Percentiles rank a stretch among this genome's conserved stretches.
Evolutionary conservation across 2,329 filamentous ascomycete species (phyloP).

Genomic region (Paraphoma sp.): DNA sequence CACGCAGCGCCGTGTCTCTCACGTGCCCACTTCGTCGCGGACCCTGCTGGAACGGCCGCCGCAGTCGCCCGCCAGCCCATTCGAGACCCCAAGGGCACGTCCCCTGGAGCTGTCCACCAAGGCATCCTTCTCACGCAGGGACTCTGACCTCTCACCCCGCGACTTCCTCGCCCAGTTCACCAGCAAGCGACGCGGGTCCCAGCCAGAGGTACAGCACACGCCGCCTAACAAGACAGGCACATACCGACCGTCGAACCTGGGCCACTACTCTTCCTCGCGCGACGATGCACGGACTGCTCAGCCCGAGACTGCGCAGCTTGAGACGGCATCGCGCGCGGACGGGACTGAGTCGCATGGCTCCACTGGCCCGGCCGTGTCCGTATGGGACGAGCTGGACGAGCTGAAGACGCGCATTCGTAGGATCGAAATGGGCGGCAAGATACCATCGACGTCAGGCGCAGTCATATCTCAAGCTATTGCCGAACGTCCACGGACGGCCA

Average conservation of each 20-base stretch:
- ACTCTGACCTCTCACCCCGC: conserved; percentile 40
- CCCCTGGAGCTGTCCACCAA: conserved; percentile 38
- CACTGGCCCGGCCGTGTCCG: conserved; percentile 86
- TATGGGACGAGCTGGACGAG: conserved; percentile 98
- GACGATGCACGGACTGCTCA: conserved; percentile 37
- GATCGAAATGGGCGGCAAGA: conserved; percentile 86
- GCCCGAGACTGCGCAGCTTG: conserved; percentile 29
- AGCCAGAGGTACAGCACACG: conserved; percentile 39
- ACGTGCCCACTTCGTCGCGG: conserved; percentile 38
- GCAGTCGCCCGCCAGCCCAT: conserved; percentile 30
- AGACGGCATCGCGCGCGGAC: conserved; percentile 39
- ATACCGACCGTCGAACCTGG: conserved; percentile 46
- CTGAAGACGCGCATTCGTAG: conserved; percentile 91
- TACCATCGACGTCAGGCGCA: conserved; percentile 81
- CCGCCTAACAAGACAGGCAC: conserved; percentile 39
- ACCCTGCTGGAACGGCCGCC: conserved; percentile 34
- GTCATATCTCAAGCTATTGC: conserved; percentile 69
- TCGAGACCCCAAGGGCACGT: conserved; percentile 33
- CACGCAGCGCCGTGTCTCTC: conserved; percentile 39
- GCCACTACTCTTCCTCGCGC: conserved; percentile 39
- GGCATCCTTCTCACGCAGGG: conserved; percentile 34
- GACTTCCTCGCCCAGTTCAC: conserved; percentile 43
- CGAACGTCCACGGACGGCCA: conserved; percentile 88
- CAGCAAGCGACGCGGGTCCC: conserved; percentile 36
- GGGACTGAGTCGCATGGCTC: conserved; percentile 84